Evolutionary conservation across 2,329 filamentous ascomycete genomes (phyloP).

Genomic region (Cercospora berteroae): DNA sequence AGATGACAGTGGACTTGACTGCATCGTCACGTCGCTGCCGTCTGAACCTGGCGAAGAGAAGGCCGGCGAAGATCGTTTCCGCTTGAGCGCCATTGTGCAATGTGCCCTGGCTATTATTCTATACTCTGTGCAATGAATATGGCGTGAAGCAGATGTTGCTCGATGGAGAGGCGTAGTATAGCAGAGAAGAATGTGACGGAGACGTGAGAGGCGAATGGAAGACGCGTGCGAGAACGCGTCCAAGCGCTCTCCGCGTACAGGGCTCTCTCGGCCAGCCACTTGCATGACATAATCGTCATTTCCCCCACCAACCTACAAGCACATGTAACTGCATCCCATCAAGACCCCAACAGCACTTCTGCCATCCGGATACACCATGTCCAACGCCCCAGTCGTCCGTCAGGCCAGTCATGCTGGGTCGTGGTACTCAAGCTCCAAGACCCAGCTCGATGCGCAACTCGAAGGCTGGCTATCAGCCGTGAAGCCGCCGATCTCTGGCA

Average conservation of each 20-base stretch:
- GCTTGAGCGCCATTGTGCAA: slow-evolving; percentile 55
- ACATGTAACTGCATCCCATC: background rate
- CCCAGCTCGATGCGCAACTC: slow-evolving; percentile 65
- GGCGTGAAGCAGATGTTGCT: background rate
- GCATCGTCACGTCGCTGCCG: slow-evolving; percentile 39
- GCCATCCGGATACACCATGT: slow-evolving; percentile 20
- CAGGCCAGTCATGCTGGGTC: slow-evolving; percentile 75
- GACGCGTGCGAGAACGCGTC: background rate
- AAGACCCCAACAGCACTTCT: background rate
- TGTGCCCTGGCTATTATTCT: background rate
- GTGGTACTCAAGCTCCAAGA: slow-evolving; percentile 72
- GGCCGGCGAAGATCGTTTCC: slow-evolving; percentile 52
- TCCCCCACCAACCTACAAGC: background rate
- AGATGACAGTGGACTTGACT: slow-evolving; percentile 29
- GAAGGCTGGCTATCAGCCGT: slow-evolving; percentile 72
- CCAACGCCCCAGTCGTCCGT: slow-evolving; percentile 43
- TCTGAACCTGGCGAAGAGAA: slow-evolving; percentile 46
- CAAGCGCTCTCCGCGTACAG: background rate
- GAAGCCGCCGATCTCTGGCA: slow-evolving; percentile 61
- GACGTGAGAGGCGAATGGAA: background rate
- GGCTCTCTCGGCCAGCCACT: background rate
- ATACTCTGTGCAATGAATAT: background rate
- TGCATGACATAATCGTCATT: background rate
- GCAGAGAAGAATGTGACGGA: background rate
- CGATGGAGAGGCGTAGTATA: background rate